Evolutionary conservation across 139 green algal species (phyloP).

Genomic region (Picochlorum costavermella): DNA sequence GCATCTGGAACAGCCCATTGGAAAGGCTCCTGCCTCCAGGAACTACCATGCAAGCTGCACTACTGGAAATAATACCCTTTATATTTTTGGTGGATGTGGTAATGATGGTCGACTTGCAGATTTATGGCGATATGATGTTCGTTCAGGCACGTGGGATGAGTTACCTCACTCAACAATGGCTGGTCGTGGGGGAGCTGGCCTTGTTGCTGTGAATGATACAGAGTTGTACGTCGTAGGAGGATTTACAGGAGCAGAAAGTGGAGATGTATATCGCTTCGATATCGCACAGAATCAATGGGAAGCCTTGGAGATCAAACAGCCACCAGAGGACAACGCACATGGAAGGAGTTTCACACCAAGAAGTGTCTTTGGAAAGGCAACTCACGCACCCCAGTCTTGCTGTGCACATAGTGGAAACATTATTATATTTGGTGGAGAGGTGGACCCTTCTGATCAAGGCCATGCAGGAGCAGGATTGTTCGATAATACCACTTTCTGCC

Average conservation of each 20-base stretch:
- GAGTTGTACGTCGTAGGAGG: slow-evolving; percentile 5
- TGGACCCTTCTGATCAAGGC: slow-evolving; percentile 6
- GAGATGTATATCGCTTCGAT: slow-evolving; percentile 8
- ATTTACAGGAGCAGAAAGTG: slow-evolving; percentile 4
- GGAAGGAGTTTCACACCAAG: slow-evolving; percentile 4
- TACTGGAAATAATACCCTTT: not conserved
- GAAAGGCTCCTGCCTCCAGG: not conserved
- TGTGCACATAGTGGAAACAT: slow-evolving; percentile 5
- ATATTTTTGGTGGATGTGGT: slow-evolving; percentile 16
- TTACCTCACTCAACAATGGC: not conserved
- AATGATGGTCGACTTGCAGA: slow-evolving; percentile 1
- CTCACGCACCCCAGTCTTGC: not conserved
- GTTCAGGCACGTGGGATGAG: slow-evolving; percentile 2
- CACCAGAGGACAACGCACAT: not conserved
- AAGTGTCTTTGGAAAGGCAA: slow-evolving; percentile 10
- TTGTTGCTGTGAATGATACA: not conserved
- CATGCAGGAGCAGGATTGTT: slow-evolving; percentile 13
- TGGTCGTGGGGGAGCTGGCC: slow-evolving; percentile 8
- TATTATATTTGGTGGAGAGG: slow-evolving; percentile 10
- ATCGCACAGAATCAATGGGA: not conserved
- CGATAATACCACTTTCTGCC: not conserved
- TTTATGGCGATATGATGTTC: slow-evolving; percentile 12
- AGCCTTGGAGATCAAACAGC: not conserved
- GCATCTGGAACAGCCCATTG: not conserved
- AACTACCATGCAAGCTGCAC: slow-evolving; percentile 1